Conservation (phyloP, 768 basidiomycete genomes). For the Serendipita sp. region DNA sequence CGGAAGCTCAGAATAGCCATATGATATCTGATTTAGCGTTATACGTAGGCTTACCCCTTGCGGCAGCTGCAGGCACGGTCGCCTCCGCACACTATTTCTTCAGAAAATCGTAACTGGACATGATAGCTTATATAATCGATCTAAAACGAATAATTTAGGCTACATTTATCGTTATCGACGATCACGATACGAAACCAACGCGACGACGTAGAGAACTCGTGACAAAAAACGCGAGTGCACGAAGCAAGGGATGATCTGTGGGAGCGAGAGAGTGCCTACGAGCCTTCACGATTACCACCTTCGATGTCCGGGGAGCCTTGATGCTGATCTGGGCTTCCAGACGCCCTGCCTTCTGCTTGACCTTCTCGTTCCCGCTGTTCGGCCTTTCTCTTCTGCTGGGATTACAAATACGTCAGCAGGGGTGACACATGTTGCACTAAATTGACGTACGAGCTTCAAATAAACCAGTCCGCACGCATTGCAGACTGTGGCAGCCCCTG, state of each 20-base stretch:
- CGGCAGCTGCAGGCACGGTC: background rate
- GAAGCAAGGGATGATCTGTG: no score
- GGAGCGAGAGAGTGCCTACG: no score
- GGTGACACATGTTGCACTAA: background rate
- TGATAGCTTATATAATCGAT: no score
- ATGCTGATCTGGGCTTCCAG: no score
- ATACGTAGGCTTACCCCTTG: constrained; percentile 1
- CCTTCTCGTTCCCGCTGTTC: background rate
- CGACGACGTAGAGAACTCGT: no score
- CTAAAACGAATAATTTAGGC: background rate
- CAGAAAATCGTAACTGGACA: background rate
- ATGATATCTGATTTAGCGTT: background rate
- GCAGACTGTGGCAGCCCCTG: background rate
- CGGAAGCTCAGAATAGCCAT: background rate
- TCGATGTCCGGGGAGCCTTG: no score
- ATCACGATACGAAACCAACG: no score
- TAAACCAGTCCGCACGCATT: constrained; percentile 1
- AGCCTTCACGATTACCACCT: no score
- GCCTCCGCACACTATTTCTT: background rate
- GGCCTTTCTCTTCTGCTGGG: background rate
- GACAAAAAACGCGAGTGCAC: no score
- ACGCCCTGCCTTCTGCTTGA: background rate
- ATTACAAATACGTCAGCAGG: background rate
- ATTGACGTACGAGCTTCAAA: background rate
- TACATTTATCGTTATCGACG: background rate